Conservation (phyloP, 169 alveolate species). For the Plasmodium relictum region DNA sequence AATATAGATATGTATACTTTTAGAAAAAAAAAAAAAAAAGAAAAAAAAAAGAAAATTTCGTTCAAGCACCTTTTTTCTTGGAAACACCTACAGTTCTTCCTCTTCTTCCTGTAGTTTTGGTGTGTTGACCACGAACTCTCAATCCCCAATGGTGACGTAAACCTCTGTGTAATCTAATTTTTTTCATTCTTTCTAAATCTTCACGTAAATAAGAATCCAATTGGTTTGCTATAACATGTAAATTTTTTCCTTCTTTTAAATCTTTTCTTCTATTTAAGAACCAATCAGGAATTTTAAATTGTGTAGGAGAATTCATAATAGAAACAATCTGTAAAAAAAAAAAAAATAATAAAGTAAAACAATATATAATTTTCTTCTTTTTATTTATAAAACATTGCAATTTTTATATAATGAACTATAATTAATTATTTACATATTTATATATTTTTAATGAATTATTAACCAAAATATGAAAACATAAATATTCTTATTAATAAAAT, state of each 20-base stretch:
- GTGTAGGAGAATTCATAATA: slow-evolving; percentile 93
- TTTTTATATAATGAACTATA: too few species aligned
- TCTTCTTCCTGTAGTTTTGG: slow-evolving; percentile 99
- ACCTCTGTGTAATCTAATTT: slow-evolving; percentile 98
- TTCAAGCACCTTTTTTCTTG: slow-evolving; percentile 93
- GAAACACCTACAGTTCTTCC: slow-evolving; percentile 98
- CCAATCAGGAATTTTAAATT: slow-evolving; percentile 98
- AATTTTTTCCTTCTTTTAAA: slow-evolving; percentile 95
- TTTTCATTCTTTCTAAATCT: slow-evolving; percentile 99
- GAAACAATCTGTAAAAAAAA: slow-evolving; percentile 86
- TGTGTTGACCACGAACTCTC: slow-evolving; percentile 99
- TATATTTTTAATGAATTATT: too few species aligned
- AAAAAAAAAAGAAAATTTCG: slow-evolving; percentile 17
- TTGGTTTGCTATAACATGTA: slow-evolving; percentile 95
- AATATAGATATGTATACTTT: neutral
- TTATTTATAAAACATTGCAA: too few species aligned
- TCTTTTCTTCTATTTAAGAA: slow-evolving; percentile 98
- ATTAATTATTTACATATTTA: too few species aligned
- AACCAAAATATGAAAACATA: too few species aligned
- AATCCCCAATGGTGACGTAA: slow-evolving; percentile 99
- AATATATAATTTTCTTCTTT: too few species aligned
- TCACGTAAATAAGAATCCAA: slow-evolving; percentile 98
- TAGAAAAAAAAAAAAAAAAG: slow-evolving; percentile 19
- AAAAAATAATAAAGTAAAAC: neutral
- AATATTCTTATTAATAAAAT: too few species aligned